Base-by-base conservation (phyloP, 225 moss, liverwort and hornwort genomes). In the Marchantia polymorpha region DNA sequence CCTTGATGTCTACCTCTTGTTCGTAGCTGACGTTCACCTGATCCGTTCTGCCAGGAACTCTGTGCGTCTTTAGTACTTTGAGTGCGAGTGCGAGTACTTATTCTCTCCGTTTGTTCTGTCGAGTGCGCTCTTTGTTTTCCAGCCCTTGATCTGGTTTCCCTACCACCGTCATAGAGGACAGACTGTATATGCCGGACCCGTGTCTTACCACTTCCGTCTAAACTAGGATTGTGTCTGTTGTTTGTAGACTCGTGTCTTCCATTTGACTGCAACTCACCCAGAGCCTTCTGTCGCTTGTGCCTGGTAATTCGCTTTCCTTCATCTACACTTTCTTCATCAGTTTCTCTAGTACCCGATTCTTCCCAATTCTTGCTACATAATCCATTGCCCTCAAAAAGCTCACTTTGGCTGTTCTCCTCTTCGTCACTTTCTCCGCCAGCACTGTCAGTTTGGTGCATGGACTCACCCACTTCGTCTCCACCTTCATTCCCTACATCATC, bases 351-450 rank as follows among this genome's bases (percentile, higher is more conserved):
- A 13, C 67, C 69, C 46, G 78, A 77, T 8, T 87, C 78, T 49
- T 54, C 78, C 80, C 80, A 87, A 73, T 76, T 84, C 27, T 67
- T 72, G 7, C 73, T 80, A 50, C 59, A 73, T 22, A 83, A 60
- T 82, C 88, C 82, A 73, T 88, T 86, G 22, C 87, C 84, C 77
- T 88, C 88, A 73, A 81, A 88, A 47, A 80, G 87, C 74, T 90
- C 89, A 82, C 89, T 91, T 70, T 87, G 81, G 67, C 90, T 94
- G 78, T 92, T 89, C 66, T 85, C 90, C 82, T 90, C 88, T 22
- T 85, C 87, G 48, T 80, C 89, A 80, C 85, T 88, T 13, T 76
- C 89, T 74, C 82, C 80, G 81, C 61, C 80, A 64, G 25, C 72
- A 73, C 81, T 81, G 0, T 73, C 81, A 30, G 79, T 67, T 72